A percentile compares a stretch with the other conserved stretches of the same genome.
Evolutionary conservation across 108 stramenopile species (phyloP).

Genomic region (Aurantiochytrium sp.): DNA sequence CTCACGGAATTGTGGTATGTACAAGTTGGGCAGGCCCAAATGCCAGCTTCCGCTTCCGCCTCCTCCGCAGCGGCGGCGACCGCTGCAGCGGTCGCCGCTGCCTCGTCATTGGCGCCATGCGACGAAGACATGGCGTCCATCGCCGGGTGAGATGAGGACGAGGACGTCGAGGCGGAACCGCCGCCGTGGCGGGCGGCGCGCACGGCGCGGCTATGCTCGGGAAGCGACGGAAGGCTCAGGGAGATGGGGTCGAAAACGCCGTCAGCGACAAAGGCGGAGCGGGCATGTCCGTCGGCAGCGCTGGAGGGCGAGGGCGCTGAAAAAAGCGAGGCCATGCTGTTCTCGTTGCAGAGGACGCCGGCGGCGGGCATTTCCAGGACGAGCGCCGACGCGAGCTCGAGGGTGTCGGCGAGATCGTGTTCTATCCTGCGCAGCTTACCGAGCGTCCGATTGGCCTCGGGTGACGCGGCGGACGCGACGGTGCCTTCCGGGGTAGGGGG

Average conservation of each 20-base stretch:
- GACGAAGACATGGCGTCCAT: no score
- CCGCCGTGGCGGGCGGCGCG: not conserved
- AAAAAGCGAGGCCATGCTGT: not conserved
- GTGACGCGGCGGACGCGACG: not conserved
- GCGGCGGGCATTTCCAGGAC: not conserved
- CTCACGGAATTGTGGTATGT: constrained; percentile 18
- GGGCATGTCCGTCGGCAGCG: no score
- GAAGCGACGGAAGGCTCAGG: not conserved
- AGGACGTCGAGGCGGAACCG: not conserved
- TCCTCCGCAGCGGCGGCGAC: not conserved
- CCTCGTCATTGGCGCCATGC: not conserved
- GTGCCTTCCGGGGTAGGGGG: not conserved
- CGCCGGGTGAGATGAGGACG: no score
- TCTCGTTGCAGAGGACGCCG: not conserved
- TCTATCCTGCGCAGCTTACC: not conserved
- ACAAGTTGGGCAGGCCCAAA: constrained; percentile 27
- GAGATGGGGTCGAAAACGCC: not conserved
- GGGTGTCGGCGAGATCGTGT: not conserved
- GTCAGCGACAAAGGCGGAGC: not conserved
- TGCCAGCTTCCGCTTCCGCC: not conserved
- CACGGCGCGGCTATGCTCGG: not conserved
- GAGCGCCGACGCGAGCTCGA: not conserved
- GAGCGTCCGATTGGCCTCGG: not conserved
- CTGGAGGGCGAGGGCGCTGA: no score
- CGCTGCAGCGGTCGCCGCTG: not conserved